Evolutionary conservation across 2,329 filamentous ascomycete genomes (phyloP), one percentile per base, ranked within the genome.

Genomic region (Colletotrichum gigasporum): DNA sequence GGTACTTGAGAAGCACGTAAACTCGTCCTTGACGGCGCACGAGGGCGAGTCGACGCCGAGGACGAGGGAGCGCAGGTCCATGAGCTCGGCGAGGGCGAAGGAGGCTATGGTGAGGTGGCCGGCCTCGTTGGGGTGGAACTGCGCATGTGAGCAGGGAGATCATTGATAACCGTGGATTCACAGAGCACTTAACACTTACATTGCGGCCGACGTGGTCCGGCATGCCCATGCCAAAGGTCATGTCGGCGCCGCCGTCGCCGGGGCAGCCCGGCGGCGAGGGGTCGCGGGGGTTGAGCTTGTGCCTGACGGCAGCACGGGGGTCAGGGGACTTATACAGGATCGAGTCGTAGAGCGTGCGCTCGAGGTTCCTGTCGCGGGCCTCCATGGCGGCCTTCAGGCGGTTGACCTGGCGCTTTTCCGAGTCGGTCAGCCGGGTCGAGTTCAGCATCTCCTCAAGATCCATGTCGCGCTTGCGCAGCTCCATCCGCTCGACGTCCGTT

Each of bases 51-150:
- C 60, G 10, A 68, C 37, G 16, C 60, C 69, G 20, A 73, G 54
- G 2, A 69, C 42, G 47, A 68, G 45, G 47, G 72, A 66, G 10
- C 71, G 69, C 50, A 68, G 12, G 42, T 67, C 47, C 16, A 71
- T 63, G 7, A 24, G 5, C n/a, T n/a, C n/a, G n/a, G n/a, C n/a
- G 11, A 73, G 50, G 10, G 73, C 71, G 51, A 69, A 73, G 5
- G 74, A 66, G 1, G 74, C 72, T 3, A 75, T 74, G 51, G 64
- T 66, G 24, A 70, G 52, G 65, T 74, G 70, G 42, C 71, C 71
- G 9, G 44, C 50, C 41, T 66, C 58, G 65, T 75, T 78, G 6
- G 76, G 74, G 60, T 77, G 75, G 61, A 78, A 78, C n/a, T n/a
- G n/a, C n/a, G n/a, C n/a, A n/a, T n/a, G n/a, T n/a, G n/a, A n/a